Base-by-base conservation (phyloP, 164 flowering plant species). In the Houttuynia cordata region DNA sequence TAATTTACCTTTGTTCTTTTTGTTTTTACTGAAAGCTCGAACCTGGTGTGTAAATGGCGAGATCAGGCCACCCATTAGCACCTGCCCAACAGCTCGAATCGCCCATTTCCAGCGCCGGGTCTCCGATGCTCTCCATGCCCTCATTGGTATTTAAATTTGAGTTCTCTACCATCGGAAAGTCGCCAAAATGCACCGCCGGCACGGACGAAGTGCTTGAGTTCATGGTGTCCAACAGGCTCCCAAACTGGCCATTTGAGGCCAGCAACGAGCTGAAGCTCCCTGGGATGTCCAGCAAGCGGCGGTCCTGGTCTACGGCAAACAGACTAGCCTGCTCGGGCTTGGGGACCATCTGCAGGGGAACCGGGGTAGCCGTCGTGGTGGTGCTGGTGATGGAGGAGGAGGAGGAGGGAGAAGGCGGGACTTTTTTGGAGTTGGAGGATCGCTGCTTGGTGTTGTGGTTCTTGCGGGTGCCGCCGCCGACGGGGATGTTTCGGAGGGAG, bases 1-100 rank as follows among this genome's bases (percentile, higher is more conserved):
- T 45, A 45, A 17, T 12, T 7, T 12, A 8, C 12, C 13, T 45
- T 17, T 12, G 14, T 12, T 17, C 3, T 10, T 45, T n/a, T 8
- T 24, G 45, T 62, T 51, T 37, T 61, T 63, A 73, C 53, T 76
- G 78, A 59, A 73, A 77, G 47, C 40, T 76, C n/a, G 87, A 82
- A 69, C 88, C 80, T 66, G 84, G 85, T 24, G 88, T 80, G 76
- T 76, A 77, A 64, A 86, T 86, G 39, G 88, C 76, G 61, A 82
- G 87, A 78, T 82, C 93, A 73, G 89, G 87, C 87, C 88, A 82
- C 15, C 79, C 86, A 68, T 69, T 76, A n/a, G 72, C 68, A 47
- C 73, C 67, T 2, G 75, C 75, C 77, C 77, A 79, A 51, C 78
- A 72, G 58, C 70, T 70, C 21, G 80, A 62, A 68, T 75, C 71